Conservation (phyloP, 208 protist species). For the Angomonas ambiguus region DNA sequence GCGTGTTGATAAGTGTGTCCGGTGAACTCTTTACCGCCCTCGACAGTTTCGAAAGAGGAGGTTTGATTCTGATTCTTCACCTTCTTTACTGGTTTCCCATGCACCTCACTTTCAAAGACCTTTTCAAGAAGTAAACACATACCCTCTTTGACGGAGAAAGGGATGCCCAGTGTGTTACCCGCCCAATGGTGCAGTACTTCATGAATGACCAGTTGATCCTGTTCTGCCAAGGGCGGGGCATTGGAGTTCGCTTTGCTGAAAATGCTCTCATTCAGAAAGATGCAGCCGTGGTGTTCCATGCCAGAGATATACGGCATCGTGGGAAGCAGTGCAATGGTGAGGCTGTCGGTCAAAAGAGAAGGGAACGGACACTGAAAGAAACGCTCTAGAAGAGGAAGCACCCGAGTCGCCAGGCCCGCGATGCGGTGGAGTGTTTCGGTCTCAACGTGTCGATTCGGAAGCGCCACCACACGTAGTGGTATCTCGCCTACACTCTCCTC, state of each 20-base stretch:
- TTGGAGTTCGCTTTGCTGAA: constrained; percentile 18
- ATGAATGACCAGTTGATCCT: constrained; percentile 70
- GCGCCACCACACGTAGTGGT: constrained; percentile 21
- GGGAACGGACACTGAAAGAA: constrained; percentile 65
- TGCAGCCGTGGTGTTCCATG: constrained; percentile 86
- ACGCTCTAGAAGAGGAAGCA: constrained; percentile 39
- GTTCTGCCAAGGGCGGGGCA: constrained; percentile 3
- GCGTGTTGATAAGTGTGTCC: constrained; percentile 58
- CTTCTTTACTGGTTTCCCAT: constrained; percentile 31
- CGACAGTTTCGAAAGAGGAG: constrained; percentile 12
- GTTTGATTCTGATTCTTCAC: constrained; percentile 3
- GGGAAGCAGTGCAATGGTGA: constrained; percentile 57
- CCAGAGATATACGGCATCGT: constrained; percentile 80
- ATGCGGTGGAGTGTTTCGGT: constrained; percentile 19
- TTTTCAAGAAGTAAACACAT: constrained; percentile 80
- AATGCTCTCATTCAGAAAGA: constrained; percentile 76
- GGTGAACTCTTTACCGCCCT: constrained; percentile 71
- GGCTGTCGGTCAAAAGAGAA: constrained; percentile 31
- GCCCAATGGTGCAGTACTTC: constrained; percentile 85
- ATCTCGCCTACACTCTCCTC: constrained; percentile 6
- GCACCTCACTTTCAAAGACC: constrained; percentile 42
- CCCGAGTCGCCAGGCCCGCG: constrained; percentile 16
- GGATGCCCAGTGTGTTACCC: constrained; percentile 76
- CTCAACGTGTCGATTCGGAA: constrained; percentile 15
- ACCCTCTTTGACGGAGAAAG: constrained; percentile 85